Evolutionary conservation across 805 yeast genomes (phyloP).

Genomic region (Komagataella pseudopastoris): DNA sequence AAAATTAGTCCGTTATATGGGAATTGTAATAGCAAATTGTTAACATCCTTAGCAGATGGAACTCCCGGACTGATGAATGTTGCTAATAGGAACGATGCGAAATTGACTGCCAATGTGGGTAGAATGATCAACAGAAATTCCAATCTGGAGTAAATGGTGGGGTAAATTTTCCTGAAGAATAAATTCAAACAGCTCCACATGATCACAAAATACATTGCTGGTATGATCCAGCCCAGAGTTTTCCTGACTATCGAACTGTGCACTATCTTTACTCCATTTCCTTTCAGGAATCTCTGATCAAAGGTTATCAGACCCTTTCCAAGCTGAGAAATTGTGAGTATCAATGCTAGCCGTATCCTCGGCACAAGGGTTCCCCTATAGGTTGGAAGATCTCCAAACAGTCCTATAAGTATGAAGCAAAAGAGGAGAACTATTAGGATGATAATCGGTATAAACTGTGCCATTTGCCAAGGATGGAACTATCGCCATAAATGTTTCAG

Average conservation of each 20-base stretch:
- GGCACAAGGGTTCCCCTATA: slow-evolving; percentile 4
- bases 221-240: slow-evolving; percentile 28
- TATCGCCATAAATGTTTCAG: not conserved
- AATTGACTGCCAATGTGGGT: slow-evolving; percentile 19
- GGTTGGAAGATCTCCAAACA: slow-evolving; percentile 37
- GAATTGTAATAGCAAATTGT: slow-evolving; percentile 8
- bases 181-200: slow-evolving; percentile 15
- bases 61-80: slow-evolving; percentile 30
- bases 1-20: slow-evolving; percentile 28
- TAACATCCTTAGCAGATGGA: slow-evolving; percentile 7
- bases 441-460: not conserved
- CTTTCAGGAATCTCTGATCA: slow-evolving; percentile 13
- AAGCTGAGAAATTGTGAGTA: slow-evolving; percentile 11
- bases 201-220: slow-evolving; percentile 23
- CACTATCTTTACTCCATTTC: slow-evolving; percentile 7
- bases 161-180: slow-evolving; percentile 12
- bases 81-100: slow-evolving; percentile 22
- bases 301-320: slow-evolving; percentile 5
- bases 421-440: not conserved
- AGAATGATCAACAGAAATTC: slow-evolving; percentile 13
- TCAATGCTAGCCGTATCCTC: slow-evolving; percentile 9
- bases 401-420: slow-evolving; percentile 14
- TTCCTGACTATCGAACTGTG: slow-evolving; percentile 4
- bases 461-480: not conserved
- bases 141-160: slow-evolving; percentile 2